Conservation (phyloP, 73 alveolate genomes). For the Paramecium caudatum region DNA sequence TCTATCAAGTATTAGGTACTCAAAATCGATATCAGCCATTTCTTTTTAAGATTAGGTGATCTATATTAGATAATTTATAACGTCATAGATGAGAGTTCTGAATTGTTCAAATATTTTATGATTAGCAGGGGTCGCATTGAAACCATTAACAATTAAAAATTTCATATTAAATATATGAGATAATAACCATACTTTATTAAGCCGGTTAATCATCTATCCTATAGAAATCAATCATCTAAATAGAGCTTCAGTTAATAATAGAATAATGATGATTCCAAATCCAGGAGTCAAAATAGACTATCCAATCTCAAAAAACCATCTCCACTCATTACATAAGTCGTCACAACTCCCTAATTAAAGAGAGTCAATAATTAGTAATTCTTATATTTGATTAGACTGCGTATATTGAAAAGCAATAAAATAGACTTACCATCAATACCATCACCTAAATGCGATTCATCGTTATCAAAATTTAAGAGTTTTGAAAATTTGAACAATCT, state of each 20-base stretch:
- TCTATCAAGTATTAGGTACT: slow-evolving; percentile 61
- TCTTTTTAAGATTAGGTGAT: slow-evolving; percentile 59
- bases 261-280: slow-evolving; percentile 26
- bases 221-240: slow-evolving; percentile 16
- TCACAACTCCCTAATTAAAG: slow-evolving; percentile 1
- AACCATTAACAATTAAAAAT: slow-evolving; percentile 52
- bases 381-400: background rate
- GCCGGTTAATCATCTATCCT: slow-evolving; percentile 30
- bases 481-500: slow-evolving; percentile 53
- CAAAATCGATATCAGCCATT: slow-evolving; percentile 66
- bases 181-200: slow-evolving; percentile 40
- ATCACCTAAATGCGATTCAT: slow-evolving; percentile 24
- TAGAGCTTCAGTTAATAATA: slow-evolving; percentile 24
- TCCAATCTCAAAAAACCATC: slow-evolving; percentile 20
- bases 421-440: slow-evolving; percentile 17
- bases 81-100: background rate
- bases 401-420: background rate
- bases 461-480: slow-evolving; percentile 46
- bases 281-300: slow-evolving; percentile 22
- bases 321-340: background rate
- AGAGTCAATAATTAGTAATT: slow-evolving; percentile 6
- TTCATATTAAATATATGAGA: slow-evolving; percentile 19
- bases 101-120: background rate
- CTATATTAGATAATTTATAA: background rate
- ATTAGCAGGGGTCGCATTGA: background rate